Percentiles rank a stretch among this genome's conserved stretches.
Evolutionary conservation across 2,329 filamentous ascomycete species (phyloP).

Genomic region (Apiospora koreana): DNA sequence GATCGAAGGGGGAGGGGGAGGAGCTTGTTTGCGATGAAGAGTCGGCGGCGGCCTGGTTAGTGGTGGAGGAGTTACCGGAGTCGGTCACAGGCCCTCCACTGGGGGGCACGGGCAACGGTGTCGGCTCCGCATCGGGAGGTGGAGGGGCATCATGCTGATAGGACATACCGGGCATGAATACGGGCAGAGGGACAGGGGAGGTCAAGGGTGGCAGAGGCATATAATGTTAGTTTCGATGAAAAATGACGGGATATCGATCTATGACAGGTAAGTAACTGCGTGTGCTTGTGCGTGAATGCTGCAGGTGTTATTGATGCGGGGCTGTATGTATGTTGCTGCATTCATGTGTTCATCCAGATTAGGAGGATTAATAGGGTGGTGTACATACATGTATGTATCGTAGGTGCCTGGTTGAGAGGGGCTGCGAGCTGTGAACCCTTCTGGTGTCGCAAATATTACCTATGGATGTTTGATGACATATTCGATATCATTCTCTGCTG

Average conservation of each 20-base stretch:
- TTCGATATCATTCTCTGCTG: background rate
- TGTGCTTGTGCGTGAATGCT: background rate
- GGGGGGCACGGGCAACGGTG: constrained; percentile 21
- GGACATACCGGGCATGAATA: constrained; percentile 36
- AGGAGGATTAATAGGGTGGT: background rate
- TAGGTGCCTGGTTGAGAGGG: background rate
- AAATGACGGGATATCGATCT: background rate
- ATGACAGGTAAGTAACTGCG: background rate
- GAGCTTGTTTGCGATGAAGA: background rate
- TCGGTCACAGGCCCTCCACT: background rate
- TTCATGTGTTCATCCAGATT: background rate
- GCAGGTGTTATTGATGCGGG: background rate
- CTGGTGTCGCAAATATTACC: background rate
- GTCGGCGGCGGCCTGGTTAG: constrained; percentile 1
- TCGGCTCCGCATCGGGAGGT: constrained; percentile 16
- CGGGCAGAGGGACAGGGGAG: constrained; percentile 32
- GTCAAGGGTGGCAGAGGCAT: constrained; percentile 34
- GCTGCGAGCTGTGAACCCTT: background rate
- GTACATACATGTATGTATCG: background rate
- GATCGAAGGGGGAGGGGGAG: constrained; percentile 19
- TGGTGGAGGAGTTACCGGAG: constrained; percentile 5
- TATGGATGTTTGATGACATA: too few relatives aligned
- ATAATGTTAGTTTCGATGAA: background rate
- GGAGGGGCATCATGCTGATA: constrained; percentile 21
- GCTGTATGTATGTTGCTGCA: background rate